These are phyloP conservation scores for Tolypocladium cylindrosporum DNA, from an alignment of 2,329 filamentous ascomycete species.

Conservation along the genomic window DNA sequence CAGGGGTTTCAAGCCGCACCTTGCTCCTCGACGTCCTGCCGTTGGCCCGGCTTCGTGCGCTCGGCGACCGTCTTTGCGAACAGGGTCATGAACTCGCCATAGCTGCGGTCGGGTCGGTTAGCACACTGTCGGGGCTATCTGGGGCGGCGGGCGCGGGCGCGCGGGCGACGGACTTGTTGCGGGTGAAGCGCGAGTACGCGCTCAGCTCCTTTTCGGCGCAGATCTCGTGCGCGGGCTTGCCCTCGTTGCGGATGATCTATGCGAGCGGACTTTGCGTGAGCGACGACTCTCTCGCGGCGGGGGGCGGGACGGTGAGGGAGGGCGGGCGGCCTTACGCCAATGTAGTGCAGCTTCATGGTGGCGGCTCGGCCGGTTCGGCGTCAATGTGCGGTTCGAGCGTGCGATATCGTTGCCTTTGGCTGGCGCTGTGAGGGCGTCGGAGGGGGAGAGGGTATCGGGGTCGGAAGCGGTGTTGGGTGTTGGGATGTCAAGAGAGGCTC, in stretches of 20 bases:
- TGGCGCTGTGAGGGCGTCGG: neutral
- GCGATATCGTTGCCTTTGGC: neutral
- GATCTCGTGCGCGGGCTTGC: slow-evolving; percentile 67
- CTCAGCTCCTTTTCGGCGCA: slow-evolving; percentile 67
- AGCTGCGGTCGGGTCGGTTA: slow-evolving; percentile 15
- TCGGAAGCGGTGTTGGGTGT: neutral
- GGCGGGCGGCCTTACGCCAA: slow-evolving; percentile 54
- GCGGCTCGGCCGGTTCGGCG: neutral
- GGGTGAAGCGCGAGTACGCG: slow-evolving; percentile 72
- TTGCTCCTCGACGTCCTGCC: slow-evolving; percentile 79
- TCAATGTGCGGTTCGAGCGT: neutral
- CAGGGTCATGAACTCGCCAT: slow-evolving; percentile 66
- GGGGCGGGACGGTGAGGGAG: slow-evolving; percentile 12
- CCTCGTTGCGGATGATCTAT: slow-evolving; percentile 74
- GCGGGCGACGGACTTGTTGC: slow-evolving; percentile 45
- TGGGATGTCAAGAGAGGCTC: neutral
- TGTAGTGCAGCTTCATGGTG: slow-evolving; percentile 46
- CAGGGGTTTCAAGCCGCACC: slow-evolving; percentile 28
- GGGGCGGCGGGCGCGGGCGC: neutral
- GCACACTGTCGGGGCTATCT: slow-evolving; percentile 5
- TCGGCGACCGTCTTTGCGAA: slow-evolving; percentile 84
- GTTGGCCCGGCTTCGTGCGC: slow-evolving; percentile 67
- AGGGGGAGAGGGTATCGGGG: neutral
- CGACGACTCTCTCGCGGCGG: slow-evolving; percentile 6
- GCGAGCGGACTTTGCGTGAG: neutral